Percentiles rank a stretch among this genome's conserved stretches.
Conservation (phyloP, 805 yeast species). For the Yamadazyma sp. region DNA sequence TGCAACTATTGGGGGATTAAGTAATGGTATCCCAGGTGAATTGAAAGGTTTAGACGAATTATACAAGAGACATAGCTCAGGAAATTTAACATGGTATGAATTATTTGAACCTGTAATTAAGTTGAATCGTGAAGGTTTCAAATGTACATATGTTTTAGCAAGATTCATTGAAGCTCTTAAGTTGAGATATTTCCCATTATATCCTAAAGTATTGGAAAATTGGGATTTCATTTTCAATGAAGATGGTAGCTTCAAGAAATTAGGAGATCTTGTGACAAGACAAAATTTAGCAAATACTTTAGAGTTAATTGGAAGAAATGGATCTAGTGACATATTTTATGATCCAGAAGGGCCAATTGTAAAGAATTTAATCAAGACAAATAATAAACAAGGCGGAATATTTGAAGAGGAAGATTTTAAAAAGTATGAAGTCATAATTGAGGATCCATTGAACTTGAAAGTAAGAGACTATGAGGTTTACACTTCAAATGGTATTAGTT, state of each 20-base stretch:
- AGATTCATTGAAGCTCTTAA: constrained; percentile 33
- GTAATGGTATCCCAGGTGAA: constrained; percentile 91
- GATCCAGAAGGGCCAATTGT: constrained; percentile 81
- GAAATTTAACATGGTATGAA: constrained; percentile 66
- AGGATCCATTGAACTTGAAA: constrained; percentile 35
- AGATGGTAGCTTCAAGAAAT: constrained; percentile 27
- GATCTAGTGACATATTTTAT: constrained; percentile 74
- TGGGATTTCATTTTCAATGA: constrained; percentile 57
- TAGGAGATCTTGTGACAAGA: constrained; percentile 63
- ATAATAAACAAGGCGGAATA: constrained; percentile 63
- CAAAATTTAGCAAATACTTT: constrained; percentile 66
- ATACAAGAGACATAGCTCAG: constrained; percentile 62
- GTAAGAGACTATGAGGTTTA: constrained; percentile 22
- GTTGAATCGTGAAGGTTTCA: constrained; percentile 64
- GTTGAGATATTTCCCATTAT: constrained; percentile 21
- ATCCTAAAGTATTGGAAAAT: constrained; percentile 30
- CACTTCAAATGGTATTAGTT: constrained; percentile 68
- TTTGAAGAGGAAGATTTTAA: constrained; percentile 63
- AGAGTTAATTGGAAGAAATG: constrained; percentile 67
- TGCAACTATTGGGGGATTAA: constrained; percentile 79
- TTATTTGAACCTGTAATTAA: constrained; percentile 73
- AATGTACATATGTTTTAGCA: constrained; percentile 22
- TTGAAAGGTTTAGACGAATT: constrained; percentile 74
- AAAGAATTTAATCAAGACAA: constrained; percentile 48
- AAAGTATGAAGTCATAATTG: constrained; percentile 52